Conservation (phyloP, 768 basidiomycete genomes). For the Kwoniella europaea region DNA sequence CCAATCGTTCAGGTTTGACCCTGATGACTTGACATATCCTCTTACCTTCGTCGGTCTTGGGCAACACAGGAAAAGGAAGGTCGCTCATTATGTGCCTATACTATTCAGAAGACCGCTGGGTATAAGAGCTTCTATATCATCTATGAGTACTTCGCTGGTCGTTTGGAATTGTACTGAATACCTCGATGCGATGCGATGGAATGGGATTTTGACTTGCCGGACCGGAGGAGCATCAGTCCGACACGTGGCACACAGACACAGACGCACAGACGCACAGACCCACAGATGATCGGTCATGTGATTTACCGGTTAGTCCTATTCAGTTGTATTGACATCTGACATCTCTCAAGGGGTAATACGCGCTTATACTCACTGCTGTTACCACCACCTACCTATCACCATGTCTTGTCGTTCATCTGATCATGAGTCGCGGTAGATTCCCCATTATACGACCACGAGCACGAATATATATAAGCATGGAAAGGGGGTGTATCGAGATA, state of each 20-base stretch:
- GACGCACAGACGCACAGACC: too few species aligned
- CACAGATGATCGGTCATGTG: neutral
- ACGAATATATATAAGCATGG: neutral
- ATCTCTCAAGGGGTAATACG: neutral
- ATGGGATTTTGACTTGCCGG: neutral
- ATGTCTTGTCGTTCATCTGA: neutral
- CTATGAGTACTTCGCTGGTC: too few species aligned
- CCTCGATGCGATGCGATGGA: too few species aligned
- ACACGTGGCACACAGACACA: neutral
- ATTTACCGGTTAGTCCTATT: neutral
- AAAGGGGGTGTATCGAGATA: neutral
- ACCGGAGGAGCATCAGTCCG: conserved; percentile 10
- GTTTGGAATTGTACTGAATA: too few species aligned
- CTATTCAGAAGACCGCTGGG: too few species aligned
- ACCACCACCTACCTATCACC: neutral
- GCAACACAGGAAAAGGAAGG: conserved; percentile 39
- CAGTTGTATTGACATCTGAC: neutral
- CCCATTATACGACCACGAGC: too few species aligned
- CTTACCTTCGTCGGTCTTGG: conserved; percentile 54
- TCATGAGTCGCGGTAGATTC: too few species aligned
- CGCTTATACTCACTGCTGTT: neutral
- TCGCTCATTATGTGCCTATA: too few species aligned
- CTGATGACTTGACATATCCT: conserved; percentile 76
- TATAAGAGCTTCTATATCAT: too few species aligned
- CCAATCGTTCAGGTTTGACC: conserved; percentile 60